phyloP scores from a whole-genome alignment of 2,329 filamentous ascomycete genomes.

The Tolypocladium ovalisporum region DNA sequence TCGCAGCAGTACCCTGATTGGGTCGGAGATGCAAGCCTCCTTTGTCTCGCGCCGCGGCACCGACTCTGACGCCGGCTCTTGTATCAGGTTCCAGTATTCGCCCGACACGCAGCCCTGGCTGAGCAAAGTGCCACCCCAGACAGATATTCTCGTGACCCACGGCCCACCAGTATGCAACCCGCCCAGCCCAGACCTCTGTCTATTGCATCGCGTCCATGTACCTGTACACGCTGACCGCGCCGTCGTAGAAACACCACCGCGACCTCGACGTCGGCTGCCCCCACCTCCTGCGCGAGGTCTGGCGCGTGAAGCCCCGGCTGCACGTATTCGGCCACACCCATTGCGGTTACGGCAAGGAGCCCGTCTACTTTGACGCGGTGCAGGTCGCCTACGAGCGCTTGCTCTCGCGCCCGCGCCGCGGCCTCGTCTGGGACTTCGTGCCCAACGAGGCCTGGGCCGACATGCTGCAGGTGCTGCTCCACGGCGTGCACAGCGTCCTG shows the following conservation, averaged over 20 bases:
- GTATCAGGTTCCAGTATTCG: constrained; percentile 60
- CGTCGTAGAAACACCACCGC: constrained; percentile 49
- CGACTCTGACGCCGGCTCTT: neutral
- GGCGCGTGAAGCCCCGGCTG: constrained; percentile 61
- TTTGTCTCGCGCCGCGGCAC: neutral
- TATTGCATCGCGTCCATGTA: neutral
- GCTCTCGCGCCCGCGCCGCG: constrained; percentile 30
- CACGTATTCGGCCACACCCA: constrained; percentile 86
- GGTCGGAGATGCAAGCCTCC: neutral
- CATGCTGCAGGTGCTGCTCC: constrained; percentile 29
- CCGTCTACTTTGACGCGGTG: constrained; percentile 63
- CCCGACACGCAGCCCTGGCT: constrained; percentile 58
- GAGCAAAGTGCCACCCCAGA: constrained; percentile 56
- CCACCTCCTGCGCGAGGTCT: constrained; percentile 58
- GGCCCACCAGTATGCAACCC: constrained; percentile 51
- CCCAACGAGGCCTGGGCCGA: constrained; percentile 36
- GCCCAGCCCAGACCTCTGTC: neutral
- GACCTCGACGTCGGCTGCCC: constrained; percentile 62
- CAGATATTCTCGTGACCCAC: constrained; percentile 74
- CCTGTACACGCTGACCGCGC: neutral
- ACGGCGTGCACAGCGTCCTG: constrained; percentile 35
- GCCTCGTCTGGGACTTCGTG: constrained; percentile 33
- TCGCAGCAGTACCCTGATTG: neutral
- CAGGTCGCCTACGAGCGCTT: constrained; percentile 64
- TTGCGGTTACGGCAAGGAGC: constrained; percentile 58